Conservation (phyloP, 2,329 filamentous ascomycete species). For the Sporothrix variecibatus region DNA sequence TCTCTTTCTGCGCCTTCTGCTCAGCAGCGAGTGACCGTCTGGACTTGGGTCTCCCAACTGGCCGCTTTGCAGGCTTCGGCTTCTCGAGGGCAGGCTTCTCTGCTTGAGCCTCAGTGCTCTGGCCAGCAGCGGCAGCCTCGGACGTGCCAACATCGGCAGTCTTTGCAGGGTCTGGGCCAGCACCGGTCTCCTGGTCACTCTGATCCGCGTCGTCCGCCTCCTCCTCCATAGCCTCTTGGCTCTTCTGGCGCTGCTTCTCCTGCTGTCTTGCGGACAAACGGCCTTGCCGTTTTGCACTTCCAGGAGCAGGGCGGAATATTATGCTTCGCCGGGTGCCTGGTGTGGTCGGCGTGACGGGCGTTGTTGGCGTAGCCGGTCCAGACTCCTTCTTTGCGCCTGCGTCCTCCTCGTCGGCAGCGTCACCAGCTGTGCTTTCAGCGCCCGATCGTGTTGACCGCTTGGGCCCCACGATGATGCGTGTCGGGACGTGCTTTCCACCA, state of each 20-base stretch:
- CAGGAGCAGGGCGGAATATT: conserved; percentile 17
- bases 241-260: not conserved
- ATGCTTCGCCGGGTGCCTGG: conserved; percentile 17
- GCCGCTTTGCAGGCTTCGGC: conserved; percentile 22
- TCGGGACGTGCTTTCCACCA: conserved; percentile 31
- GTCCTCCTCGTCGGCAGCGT: not conserved
- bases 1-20: conserved; percentile 25
- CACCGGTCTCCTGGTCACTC: not conserved
- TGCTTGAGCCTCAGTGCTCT: not conserved
- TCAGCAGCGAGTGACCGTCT: conserved; percentile 25
- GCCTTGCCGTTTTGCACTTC: not conserved
- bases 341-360: not conserved
- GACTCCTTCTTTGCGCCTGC: not conserved
- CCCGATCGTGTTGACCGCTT: conserved; percentile 33
- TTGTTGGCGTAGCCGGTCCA: not conserved
- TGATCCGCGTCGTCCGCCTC: not conserved
- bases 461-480: conserved; percentile 30
- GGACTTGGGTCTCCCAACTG: conserved; percentile 27
- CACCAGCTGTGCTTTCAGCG: conserved; percentile 32
- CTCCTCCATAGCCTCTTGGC: not conserved
- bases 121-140: not conserved
- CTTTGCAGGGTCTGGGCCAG: not conserved
- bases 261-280: not conserved
- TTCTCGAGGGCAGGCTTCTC: not conserved
- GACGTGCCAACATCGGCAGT: not conserved